Base-by-base conservation (phyloP, 2,329 filamentous ascomycete genomes). In the Pleomassaria siparia region DNA sequence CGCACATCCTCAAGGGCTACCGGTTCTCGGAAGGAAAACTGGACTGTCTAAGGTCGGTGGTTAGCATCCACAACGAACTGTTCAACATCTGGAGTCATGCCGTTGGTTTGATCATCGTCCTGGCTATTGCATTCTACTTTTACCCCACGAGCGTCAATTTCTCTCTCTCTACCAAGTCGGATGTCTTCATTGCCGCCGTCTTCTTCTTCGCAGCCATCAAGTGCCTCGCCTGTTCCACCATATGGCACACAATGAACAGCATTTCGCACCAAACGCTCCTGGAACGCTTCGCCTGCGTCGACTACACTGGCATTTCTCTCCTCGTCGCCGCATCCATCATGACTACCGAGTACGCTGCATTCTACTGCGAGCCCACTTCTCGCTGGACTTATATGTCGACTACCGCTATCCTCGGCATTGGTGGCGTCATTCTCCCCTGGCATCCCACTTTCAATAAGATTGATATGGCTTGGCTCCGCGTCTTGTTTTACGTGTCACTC, bases 231-330 rank as follows among this genome's bases (percentile, higher is more conserved):
- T 99, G 94, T 84, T 95, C 88, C 53, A 92, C 87, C 54, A 85
- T 97, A 66, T 99, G 94, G 94, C 94, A 99, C 75, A 96, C 94
- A 21, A 97, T 99, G 91, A 96, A 92, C 75, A 90, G 89, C 61
- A 95, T 97, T 45, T 91, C 92, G 15, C 89, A 95, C 58, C 86
- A 95, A 63, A 83, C 85, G 16, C 82, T 95, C 33, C 87, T 99
- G 74, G 94, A 95, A 68, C 87, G 91, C 52, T 97, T 99, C 64
- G 94, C 94, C 15, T 99, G 94, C 70, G 91, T 99, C 49, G 94
- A 99, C 72, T 99, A 99, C 74, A 97, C 94, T 0, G 94, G 94
- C 46, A 99, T 99, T 58, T 96, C 91, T 1, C 78, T 99, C 42
- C 82, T 99, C 21, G 94, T 99, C 43, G 90, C 94, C 2, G 91